phyloP scores from a whole-genome alignment of 1,284 basidiomycete species.

The Austropuccinia psidii region DNA sequence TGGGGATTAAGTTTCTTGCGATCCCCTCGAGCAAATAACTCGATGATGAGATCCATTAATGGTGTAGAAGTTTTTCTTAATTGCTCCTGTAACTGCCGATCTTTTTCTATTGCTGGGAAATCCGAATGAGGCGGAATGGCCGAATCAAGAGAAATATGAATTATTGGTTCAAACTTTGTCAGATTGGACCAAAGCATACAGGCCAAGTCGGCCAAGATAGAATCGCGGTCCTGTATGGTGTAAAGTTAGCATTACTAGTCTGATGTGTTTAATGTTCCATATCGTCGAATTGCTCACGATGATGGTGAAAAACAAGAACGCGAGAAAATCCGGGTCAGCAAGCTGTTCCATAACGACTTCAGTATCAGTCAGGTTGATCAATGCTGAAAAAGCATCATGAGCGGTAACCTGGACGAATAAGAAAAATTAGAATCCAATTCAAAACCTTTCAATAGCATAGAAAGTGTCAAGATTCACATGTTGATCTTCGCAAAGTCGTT shows the following conservation, averaged over 20 bases:
- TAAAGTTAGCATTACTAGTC: neutral
- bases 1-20: conserved; percentile 47
- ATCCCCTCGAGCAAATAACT: conserved; percentile 71
- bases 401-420: conserved; percentile 62
- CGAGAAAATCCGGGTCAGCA: conserved; percentile 66
- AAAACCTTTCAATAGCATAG: conserved; percentile 58
- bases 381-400: conserved; percentile 86
- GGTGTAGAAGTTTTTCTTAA: conserved; percentile 8
- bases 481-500: conserved; percentile 61
- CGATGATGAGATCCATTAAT: conserved; percentile 50
- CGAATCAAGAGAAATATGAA: conserved; percentile 61
- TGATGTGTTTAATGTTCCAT: too few species aligned
- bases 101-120: conserved; percentile 45
- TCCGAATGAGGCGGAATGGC: conserved; percentile 58
- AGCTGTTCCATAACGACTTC: conserved; percentile 62
- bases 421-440: conserved; percentile 25
- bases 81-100: neutral
- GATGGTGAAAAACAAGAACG: conserved; percentile 82
- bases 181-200: conserved; percentile 96
- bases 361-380: conserved; percentile 89
- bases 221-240: conserved; percentile 64
- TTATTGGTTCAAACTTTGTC: conserved; percentile 63
- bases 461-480: conserved; percentile 66
- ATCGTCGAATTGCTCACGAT: conserved; percentile 64
- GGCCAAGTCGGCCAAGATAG: conserved; percentile 84